phyloP scores from a whole-genome alignment of 495 filamentous ascomycete genomes.

The Penicillium robsamsonii region DNA sequence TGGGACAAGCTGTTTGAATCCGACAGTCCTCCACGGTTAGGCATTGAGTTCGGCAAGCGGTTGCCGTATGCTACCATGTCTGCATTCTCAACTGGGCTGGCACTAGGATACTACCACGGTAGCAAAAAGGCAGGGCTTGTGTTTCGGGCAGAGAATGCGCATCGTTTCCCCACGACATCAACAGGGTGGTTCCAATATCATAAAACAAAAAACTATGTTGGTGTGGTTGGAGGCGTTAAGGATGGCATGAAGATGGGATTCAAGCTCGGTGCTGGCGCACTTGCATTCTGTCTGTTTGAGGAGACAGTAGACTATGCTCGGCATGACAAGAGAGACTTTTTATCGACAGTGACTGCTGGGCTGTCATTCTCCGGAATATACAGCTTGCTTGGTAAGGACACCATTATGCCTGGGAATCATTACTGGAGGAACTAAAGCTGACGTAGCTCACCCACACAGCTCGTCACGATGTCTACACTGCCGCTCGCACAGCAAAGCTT shows the following conservation, averaged over 20 bases:
- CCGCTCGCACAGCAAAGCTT: conserved; percentile 78
- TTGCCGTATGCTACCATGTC: conserved; percentile 58
- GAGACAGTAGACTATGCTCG: conserved; percentile 78
- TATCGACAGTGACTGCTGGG: conserved; percentile 76
- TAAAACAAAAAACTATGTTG: conserved; percentile 92
- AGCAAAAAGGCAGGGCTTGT: conserved; percentile 68
- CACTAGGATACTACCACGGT: conserved; percentile 70
- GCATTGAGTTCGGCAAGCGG: conserved; percentile 60
- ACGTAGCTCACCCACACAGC: conserved; percentile 47
- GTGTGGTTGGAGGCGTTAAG: conserved; percentile 67
- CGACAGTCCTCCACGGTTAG: conserved; percentile 55
- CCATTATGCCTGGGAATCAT: background rate
- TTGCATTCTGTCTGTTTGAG: conserved; percentile 71
- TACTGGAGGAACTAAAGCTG: conserved; percentile 16
- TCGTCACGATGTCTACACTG: conserved; percentile 75
- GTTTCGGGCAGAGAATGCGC: conserved; percentile 93
- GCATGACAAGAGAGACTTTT: conserved; percentile 61
- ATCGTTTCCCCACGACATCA: conserved; percentile 77
- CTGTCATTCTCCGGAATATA: conserved; percentile 80
- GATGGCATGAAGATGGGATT: conserved; percentile 75
- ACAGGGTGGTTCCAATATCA: conserved; percentile 96
- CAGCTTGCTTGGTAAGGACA: conserved; percentile 74
- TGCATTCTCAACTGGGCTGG: conserved; percentile 62
- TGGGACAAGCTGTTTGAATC: conserved; percentile 48
- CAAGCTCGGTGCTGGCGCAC: conserved; percentile 63